Conservation (phyloP, 345 rosid genomes). For the Excoecaria agallocha region DNA sequence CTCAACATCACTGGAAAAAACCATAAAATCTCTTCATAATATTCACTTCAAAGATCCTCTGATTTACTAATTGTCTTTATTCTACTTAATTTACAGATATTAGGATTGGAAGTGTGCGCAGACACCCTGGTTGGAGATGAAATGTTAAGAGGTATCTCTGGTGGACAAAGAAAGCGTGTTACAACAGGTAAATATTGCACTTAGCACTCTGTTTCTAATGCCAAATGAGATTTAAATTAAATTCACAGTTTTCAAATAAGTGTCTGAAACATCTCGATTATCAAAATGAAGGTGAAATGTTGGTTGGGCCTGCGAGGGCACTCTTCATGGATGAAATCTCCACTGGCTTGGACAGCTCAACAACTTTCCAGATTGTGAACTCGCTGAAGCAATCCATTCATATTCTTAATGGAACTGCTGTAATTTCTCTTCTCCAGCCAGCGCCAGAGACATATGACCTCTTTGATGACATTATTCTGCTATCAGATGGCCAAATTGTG, state of each 20-base stretch:
- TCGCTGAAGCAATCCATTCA: slow-evolving; percentile 67
- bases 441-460: slow-evolving; percentile 71
- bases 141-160: slow-evolving; percentile 72
- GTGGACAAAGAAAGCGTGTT: slow-evolving; percentile 75
- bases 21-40: background rate
- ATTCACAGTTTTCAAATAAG: background rate
- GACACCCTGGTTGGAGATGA: slow-evolving; percentile 65
- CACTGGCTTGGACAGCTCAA: slow-evolving; percentile 78
- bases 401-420: slow-evolving; percentile 58
- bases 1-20: background rate
- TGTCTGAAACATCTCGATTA: background rate
- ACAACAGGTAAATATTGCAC: slow-evolving; percentile 49
- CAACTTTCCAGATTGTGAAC: slow-evolving; percentile 72
- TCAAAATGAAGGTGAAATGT: slow-evolving; percentile 56
- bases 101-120: slow-evolving; percentile 66
- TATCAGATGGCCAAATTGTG: slow-evolving; percentile 61
- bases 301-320: slow-evolving; percentile 71
- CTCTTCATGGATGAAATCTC: slow-evolving; percentile 80
- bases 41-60: background rate
- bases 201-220: background rate
- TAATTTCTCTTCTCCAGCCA: slow-evolving; percentile 75
- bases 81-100: slow-evolving; percentile 40
- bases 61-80: background rate
- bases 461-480: slow-evolving; percentile 67
- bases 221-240: background rate